Percentiles rank a stretch among this genome's conserved stretches.
These are phyloP conservation scores for Tylopilus sp. DNA, from an alignment of 768 basidiomycete species.

Conservation along the genomic window DNA sequence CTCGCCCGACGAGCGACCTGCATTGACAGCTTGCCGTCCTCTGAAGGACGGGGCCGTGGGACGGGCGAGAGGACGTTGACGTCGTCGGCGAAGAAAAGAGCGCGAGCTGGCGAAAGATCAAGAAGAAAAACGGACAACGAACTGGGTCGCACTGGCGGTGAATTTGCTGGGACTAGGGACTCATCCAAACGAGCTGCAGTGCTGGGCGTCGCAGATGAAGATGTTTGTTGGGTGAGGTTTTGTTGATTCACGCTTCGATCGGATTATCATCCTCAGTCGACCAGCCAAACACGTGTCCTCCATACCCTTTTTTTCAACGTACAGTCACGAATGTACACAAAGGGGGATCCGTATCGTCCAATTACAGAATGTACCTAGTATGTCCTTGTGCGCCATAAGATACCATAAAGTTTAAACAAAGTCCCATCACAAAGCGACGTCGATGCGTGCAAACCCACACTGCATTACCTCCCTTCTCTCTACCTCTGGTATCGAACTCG, in stretches of 20 bases:
- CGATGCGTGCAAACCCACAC: constrained; percentile 26
- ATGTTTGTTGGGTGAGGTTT: not conserved
- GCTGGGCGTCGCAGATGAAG: not conserved
- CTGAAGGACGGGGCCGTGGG: not conserved
- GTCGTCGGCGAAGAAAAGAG: not conserved
- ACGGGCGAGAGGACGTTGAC: not conserved
- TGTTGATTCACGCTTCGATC: constrained; percentile 4
- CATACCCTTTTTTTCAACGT: not conserved
- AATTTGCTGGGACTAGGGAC: not conserved
- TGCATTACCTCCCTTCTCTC: constrained; percentile 18
- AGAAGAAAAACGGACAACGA: not conserved
- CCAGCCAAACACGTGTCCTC: not conserved
- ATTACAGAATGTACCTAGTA: not conserved
- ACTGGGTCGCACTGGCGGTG: no score
- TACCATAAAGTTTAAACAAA: constrained; percentile 16
- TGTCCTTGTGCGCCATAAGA: not conserved
- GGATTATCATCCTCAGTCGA: constrained; percentile 1
- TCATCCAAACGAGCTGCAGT: not conserved
- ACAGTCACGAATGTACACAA: not conserved
- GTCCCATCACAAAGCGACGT: constrained; percentile 16
- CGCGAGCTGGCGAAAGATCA: not conserved
- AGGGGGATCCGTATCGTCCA: not conserved
- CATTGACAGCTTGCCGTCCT: constrained; percentile 13
- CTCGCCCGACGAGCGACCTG: constrained; percentile 11
- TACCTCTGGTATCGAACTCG: constrained; percentile 20